These are phyloP conservation scores for Plasmodium gaboni DNA, from an alignment of 169 alveolate species.

Conservation along the genomic window DNA sequence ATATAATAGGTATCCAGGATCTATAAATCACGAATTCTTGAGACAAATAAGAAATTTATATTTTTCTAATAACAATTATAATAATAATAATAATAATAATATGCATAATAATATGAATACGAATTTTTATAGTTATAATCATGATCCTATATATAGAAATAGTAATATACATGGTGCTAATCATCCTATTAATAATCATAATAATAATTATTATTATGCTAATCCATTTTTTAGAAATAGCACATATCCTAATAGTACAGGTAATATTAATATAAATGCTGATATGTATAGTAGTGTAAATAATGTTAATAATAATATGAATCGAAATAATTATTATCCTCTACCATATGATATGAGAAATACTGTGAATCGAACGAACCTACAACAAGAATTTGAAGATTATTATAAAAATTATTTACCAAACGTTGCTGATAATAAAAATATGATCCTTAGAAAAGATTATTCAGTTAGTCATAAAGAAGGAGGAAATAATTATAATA, in stretches of 20 bases:
- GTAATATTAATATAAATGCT: neutral
- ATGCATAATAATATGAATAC: neutral
- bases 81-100: slow-evolving; percentile 2
- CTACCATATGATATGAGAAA: slow-evolving; percentile 23
- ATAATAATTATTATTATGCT: neutral
- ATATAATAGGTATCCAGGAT: slow-evolving; percentile 31
- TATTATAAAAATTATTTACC: slow-evolving; percentile 52
- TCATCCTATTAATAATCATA: neutral
- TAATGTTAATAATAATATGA: neutral
- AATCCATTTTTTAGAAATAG: too few species aligned
- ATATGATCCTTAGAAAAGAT: slow-evolving; percentile 24
- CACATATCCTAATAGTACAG: neutral
- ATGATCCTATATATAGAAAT: too few species aligned
- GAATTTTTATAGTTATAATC: neutral
- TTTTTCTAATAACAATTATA: slow-evolving; percentile 20
- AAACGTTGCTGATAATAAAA: slow-evolving; percentile 12
- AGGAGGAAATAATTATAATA: neutral
- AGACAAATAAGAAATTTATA: slow-evolving; percentile 43
- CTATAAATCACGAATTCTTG: slow-evolving; percentile 29
- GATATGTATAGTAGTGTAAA: neutral
- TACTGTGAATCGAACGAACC: slow-evolving; percentile 5
- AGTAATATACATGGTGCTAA: neutral
- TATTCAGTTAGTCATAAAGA: neutral
- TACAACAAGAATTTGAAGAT: slow-evolving; percentile 73
- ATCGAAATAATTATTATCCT: slow-evolving; percentile 18